Base-by-base conservation (phyloP, 805 yeast genomes). In the Metschnikowia koreensis region DNA sequence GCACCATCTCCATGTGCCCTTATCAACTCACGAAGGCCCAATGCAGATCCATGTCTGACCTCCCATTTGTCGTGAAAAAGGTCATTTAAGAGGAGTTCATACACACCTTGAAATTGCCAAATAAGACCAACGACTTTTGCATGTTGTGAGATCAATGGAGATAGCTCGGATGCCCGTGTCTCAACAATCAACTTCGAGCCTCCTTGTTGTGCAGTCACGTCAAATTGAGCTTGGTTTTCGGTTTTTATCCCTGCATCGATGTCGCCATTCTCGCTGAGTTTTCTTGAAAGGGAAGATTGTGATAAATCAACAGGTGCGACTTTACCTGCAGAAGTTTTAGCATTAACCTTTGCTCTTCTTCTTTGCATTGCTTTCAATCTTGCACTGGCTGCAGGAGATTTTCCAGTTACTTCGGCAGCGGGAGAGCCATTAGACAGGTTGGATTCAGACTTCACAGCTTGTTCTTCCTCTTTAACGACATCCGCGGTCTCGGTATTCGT, bases 31-130 rank as follows among this genome's bases (percentile, higher is more conserved):
- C 98, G 78, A 38, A 94, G 72, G 0, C 98, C 98, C 61, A 94
- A 77, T 3, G 96, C 88, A 0, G 97, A 91, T 36, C 99, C 99
- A 69, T 94, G 99, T 60, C 99, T 81, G 13, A 86, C 78, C 70
- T 94, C 98, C 99, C 99, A 94, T 41, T 78, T 76, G 39, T 89
- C 96, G 54, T 86, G 84, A 64, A 89, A 89, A 52, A 94, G 70
- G 60, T 91, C 97, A 38, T 82, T 82, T 53, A 90, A 71, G 38
- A 94, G 69, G 22, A 91, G 72, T 64, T 89, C 97, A 67, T 86
- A 91, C 11, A 93, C 85, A 16, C 97, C 96, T 74, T 92, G 97
- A 60, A 92, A 89, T 48, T 90, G 96, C 97, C 98, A 94, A 0
- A 89, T 86, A 38, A 85, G 75, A 6, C 89, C 89, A 0, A 87